These are phyloP conservation scores for Cicer judaicum DNA, from an alignment of 306 rosid species.

Conservation along the genomic window DNA sequence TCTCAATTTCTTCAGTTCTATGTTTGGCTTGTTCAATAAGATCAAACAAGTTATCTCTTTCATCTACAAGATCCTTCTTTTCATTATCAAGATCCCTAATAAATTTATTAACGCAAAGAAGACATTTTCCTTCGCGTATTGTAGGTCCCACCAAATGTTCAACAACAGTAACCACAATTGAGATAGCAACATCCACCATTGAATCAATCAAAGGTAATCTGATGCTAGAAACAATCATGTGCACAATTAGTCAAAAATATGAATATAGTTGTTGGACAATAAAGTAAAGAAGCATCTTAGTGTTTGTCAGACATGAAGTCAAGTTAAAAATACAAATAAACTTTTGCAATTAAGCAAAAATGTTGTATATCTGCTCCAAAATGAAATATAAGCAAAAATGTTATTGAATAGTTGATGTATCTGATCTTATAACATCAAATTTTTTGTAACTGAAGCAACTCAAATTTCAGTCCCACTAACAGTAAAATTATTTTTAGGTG, in stretches of 20 bases:
- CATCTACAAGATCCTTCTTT: background rate
- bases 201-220: background rate
- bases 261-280: background rate
- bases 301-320: no score
- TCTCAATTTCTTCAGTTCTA: conserved; percentile 3
- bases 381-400: no score
- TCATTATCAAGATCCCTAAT: background rate
- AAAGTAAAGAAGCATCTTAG: no score
- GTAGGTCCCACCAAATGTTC: conserved; percentile 5
- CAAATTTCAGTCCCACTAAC: no score
- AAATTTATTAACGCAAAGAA: background rate
- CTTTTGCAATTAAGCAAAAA: no score
- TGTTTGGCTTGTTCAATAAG: background rate
- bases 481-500: no score
- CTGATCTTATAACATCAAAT: no score
- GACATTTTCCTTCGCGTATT: background rate
- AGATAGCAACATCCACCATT: conserved; percentile 16
- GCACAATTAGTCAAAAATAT: background rate
- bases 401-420: no score
- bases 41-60: background rate
- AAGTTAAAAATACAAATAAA: no score
- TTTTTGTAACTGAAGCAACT: no score
- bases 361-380: no score
- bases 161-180: conserved; percentile 2
- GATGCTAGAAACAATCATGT: background rate